Percentiles rank a stretch among this genome's conserved stretches.
Conservation (phyloP, 1,284 basidiomycete genomes). For the Sanghuangporus baumii region DNA sequence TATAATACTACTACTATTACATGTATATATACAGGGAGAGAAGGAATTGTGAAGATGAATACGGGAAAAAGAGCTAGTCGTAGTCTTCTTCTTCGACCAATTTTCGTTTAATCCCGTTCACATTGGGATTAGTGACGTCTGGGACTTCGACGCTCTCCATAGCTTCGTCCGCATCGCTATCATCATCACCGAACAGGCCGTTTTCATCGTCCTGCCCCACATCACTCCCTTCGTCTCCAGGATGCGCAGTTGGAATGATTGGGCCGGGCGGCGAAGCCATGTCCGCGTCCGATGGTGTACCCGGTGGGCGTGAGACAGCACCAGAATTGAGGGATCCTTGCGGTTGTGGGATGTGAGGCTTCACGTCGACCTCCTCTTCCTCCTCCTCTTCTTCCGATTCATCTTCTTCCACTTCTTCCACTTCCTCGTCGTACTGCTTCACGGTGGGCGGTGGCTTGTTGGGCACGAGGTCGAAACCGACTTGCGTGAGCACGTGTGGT, state of each 20-base stretch:
- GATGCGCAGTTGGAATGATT: conserved; percentile 24
- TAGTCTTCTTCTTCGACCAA: conserved; percentile 83
- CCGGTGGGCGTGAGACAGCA: no score
- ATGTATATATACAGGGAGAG: not conserved
- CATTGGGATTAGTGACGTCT: conserved; percentile 30
- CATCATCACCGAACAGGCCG: conserved; percentile 60
- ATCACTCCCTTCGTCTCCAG: conserved; percentile 59
- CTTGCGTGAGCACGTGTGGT: conserved; percentile 79
- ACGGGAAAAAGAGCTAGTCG: conserved; percentile 38
- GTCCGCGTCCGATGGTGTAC: conserved; percentile 58
- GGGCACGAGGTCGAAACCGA: conserved; percentile 92
- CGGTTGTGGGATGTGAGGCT: not conserved
- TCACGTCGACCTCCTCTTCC: conserved; percentile 29
- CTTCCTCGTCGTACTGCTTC: conserved; percentile 70
- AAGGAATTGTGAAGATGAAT: conserved; percentile 3
- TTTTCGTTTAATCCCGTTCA: conserved; percentile 68
- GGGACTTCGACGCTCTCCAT: conserved; percentile 70
- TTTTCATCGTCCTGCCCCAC: conserved; percentile 50
- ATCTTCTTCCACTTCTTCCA: conserved; percentile 70
- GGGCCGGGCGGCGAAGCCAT: conserved; percentile 35
- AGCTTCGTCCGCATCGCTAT: conserved; percentile 61
- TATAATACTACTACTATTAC: conserved; percentile 11
- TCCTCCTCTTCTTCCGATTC: conserved; percentile 52
- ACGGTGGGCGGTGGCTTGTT: conserved; percentile 75
- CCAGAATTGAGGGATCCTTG: no score